Percentiles rank a stretch among this genome's conserved stretches.
These are phyloP conservation scores for Pseudisothecium myosuroides DNA, from an alignment of 225 moss, liverwort and hornwort species.

Conservation along the genomic window DNA sequence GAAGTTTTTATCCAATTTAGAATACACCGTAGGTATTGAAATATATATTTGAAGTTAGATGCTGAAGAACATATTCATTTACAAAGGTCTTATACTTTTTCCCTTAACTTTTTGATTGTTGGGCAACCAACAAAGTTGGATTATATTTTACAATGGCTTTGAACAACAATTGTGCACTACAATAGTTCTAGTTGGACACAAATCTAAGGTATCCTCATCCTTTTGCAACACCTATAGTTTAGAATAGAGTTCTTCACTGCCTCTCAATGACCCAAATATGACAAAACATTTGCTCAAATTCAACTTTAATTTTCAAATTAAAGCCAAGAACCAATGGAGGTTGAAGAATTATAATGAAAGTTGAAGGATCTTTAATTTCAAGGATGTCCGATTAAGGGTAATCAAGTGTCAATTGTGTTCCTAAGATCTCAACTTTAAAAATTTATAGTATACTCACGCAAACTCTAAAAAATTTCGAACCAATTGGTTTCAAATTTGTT, in stretches of 20 bases:
- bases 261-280: not conserved
- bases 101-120: not conserved
- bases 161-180: not conserved
- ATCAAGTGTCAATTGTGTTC: not conserved
- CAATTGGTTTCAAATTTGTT: not conserved
- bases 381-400: not conserved
- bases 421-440: not conserved
- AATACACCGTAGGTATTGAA: no score
- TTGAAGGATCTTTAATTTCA: not conserved
- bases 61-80: not conserved
- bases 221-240: not conserved
- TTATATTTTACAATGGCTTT: not conserved
- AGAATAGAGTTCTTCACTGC: not conserved
- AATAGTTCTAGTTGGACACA: not conserved
- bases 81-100: not conserved
- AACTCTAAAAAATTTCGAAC: not conserved
- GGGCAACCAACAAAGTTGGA: not conserved
- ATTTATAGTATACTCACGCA: accelerated
- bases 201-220: not conserved
- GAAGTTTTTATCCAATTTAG: not conserved
- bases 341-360: not conserved
- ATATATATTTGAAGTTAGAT: not conserved
- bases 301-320: not conserved
- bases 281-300: not conserved
- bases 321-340: not conserved